Base-by-base conservation (phyloP, 371 early-diverging fungal genomes). In the Circinella umbellata region DNA sequence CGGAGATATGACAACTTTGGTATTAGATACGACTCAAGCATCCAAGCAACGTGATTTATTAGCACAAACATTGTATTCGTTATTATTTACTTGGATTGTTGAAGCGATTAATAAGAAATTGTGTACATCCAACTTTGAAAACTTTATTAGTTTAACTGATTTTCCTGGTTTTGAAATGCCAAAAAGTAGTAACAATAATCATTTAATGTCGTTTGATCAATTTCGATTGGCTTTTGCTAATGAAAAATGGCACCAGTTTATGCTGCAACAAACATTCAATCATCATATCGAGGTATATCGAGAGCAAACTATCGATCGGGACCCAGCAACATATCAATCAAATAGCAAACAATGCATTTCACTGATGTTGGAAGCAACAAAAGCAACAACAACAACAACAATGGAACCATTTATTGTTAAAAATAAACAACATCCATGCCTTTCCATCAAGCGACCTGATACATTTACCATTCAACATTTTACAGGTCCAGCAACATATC, bases 81-180 rank as follows among this genome's bases (percentile, higher is more conserved):
- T 94, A 11, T 70, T 96, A 42, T 91, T 95, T 77, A 84, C 87
- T 13, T 97, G 95, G 92, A 71, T 98, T n/a, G 86, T 95, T 36
- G 97, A 96, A 75, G 88, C 88, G 63, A 84, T 95, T 76, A 96
- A 96, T 80, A 76, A 81, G n/a, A 87, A 90, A 27, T 80, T 95
- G 34, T 86, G 87, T 76, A 85, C 85, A 59, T 84, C 76, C 14
- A 78, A 83, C 8, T 77, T 74, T 53, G 80, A 86, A 39, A 90
- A 91, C 71, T 90, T 91, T 68, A 83, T 91, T 37, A 90, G 86
- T 14, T 69, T 91, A 13, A 71, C 91, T 42, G 91, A 92, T 67
- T 82, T 89, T 67, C 83, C 85, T 14, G 90, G 91, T 1, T 47
- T 47, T 14, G 73, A 69, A 14, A 20, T 35, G 49, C 57, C 51